These are phyloP conservation scores for Colletotrichum agaves DNA, from an alignment of 2,329 filamentous ascomycete species.

Conservation along the genomic window DNA sequence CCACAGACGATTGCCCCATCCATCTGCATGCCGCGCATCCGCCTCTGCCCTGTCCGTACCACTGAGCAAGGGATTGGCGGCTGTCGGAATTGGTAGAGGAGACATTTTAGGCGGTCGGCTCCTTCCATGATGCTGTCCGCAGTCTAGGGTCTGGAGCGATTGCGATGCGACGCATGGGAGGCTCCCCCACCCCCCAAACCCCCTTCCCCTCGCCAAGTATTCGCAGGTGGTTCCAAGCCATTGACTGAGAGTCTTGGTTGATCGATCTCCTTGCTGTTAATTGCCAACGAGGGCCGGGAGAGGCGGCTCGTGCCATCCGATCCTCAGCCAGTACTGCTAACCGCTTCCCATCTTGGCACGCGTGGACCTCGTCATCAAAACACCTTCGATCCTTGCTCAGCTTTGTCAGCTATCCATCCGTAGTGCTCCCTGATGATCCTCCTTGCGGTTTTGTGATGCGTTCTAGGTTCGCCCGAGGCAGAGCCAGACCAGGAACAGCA, in stretches of 20 bases:
- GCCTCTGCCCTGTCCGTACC: slow-evolving; percentile 29
- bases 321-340: slow-evolving; percentile 21
- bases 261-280: slow-evolving; percentile 28
- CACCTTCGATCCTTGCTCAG: slow-evolving; percentile 25
- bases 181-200: slow-evolving; percentile 5
- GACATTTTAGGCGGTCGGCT: not conserved
- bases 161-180: slow-evolving; percentile 11
- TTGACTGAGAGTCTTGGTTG: slow-evolving; percentile 35
- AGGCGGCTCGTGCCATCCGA: slow-evolving; percentile 37
- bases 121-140: not conserved
- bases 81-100: not conserved
- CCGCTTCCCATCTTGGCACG: slow-evolving; percentile 24
- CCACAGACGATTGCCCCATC: slow-evolving; percentile 21
- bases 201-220: slow-evolving; percentile 7
- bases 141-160: not conserved
- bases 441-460: not conserved
- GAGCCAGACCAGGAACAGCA: not conserved
- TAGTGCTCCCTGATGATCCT: not conserved
- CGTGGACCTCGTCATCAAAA: slow-evolving; percentile 35
- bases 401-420: not conserved
- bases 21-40: slow-evolving; percentile 30
- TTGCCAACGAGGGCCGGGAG: slow-evolving; percentile 26
- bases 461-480: not conserved
- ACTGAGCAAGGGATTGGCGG: slow-evolving; percentile 1
- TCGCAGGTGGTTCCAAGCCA: slow-evolving; percentile 17